phyloP scores from a whole-genome alignment of 2,329 filamentous ascomycete species.

The Diplodia corticola region DNA sequence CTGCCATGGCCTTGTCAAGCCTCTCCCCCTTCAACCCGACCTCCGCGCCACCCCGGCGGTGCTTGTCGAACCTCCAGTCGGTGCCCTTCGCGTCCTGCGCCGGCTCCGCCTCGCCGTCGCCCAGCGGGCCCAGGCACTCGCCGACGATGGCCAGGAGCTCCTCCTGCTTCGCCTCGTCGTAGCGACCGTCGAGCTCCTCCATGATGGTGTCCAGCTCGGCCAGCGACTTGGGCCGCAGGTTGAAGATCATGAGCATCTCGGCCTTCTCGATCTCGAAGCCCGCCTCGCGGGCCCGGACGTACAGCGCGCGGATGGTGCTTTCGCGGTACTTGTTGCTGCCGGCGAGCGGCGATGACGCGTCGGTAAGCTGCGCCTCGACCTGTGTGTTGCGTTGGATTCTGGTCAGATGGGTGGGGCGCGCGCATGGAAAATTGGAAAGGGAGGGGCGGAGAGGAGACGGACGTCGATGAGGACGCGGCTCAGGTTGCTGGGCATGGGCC shows the following conservation, averaged over 20 bases:
- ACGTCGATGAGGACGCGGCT: constrained; percentile 66
- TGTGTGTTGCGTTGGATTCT: constrained; percentile 21
- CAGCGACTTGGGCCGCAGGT: constrained; percentile 34
- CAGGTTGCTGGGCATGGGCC: constrained; percentile 54
- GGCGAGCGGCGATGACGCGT: constrained; percentile 29
- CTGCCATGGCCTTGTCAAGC: constrained; percentile 7
- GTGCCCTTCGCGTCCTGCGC: constrained; percentile 31
- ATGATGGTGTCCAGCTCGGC: constrained; percentile 38
- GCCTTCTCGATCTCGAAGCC: constrained; percentile 35
- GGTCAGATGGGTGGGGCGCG: neutral
- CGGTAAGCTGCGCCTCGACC: constrained; percentile 52
- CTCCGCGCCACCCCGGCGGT: constrained; percentile 3
- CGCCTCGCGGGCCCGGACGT: constrained; percentile 26
- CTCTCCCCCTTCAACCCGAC: constrained; percentile 4
- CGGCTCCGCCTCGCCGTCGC: constrained; percentile 32
- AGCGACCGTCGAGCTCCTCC: constrained; percentile 39
- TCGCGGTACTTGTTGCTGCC: constrained; percentile 27
- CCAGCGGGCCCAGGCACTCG: constrained; percentile 31
- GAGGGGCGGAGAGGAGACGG: constrained; percentile 28
- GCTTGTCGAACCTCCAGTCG: constrained; percentile 15
- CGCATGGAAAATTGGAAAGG: neutral
- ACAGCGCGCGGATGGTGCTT: constrained; percentile 37
- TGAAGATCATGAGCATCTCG: constrained; percentile 42
- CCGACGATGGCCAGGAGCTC: constrained; percentile 34
- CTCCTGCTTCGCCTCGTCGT: constrained; percentile 33